Evolutionary conservation across 2,329 filamentous ascomycete genomes (phyloP), one percentile per base, ranked within the genome.

Genomic region (Curvularia spicifera): DNA sequence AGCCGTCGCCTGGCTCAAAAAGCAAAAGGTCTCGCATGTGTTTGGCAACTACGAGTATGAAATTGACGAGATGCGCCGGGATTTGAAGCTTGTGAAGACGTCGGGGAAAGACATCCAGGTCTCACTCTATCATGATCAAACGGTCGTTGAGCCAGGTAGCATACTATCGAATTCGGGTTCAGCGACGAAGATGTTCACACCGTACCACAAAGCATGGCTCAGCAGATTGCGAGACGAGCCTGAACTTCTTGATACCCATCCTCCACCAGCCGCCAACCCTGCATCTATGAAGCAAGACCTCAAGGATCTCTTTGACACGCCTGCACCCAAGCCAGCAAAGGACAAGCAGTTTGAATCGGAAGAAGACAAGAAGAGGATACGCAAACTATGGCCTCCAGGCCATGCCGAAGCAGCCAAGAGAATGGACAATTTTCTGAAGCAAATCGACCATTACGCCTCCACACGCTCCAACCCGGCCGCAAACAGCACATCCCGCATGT

Each of bases 111-210:
- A 74, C 6, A 69, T 80, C 0, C 74, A 76, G 5, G 75, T 83
- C 8, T 78, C 78, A 7, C 61, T 83, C 0, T 69, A 78, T 44
- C 82, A 84, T 59, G 82, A 84, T 59, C 81, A 83, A 63, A 82
- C 80, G 0, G 75, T 83, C 2, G 71, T 83, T 6, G 77, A 80
- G 51, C 82, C 82, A 1, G 80, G 79, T 4, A 75, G 72, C 1
- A 71, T n/a, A n/a, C n/a, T n/a, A n/a, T n/a, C n/a, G n/a, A n/a
- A n/a, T n/a, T n/a, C n/a, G n/a, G n/a, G n/a, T n/a, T n/a, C n/a
- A n/a, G n/a, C n/a, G n/a, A n/a, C n/a, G 73, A 83, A 83, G 56
- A 80, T 83, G 10, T 84, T 83, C 69, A 82, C 80, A 0, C 82
- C 81, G 0, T 84, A 83, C 57, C 80, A 82, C 60, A 78, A 76